A percentile compares a stretch with the other conserved stretches of the same genome.
phyloP scores from a whole-genome alignment of 768 basidiomycete species.

The Scleroderma bovista region DNA sequence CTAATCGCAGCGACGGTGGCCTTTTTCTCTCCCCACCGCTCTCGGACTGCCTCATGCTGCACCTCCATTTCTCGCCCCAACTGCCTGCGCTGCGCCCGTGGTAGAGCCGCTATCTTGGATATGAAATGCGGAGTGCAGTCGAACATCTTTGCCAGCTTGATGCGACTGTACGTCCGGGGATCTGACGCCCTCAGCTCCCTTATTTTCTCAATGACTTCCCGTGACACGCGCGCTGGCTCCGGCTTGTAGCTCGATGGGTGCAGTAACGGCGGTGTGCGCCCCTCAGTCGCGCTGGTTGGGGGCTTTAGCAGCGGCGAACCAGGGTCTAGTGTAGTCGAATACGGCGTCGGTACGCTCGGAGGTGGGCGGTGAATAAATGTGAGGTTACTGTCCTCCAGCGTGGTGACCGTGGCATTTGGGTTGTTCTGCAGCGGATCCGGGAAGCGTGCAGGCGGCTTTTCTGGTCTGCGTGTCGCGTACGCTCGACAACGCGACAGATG shows the following conservation, averaged over 20 bases:
- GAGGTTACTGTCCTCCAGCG: conserved; percentile 48
- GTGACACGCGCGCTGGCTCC: conserved; percentile 39
- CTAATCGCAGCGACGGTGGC: conserved; percentile 55
- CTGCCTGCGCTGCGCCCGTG: conserved; percentile 41
- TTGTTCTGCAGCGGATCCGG: conserved; percentile 54
- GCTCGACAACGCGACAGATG: conserved; percentile 27
- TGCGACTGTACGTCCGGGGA: conserved; percentile 55
- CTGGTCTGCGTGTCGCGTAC: conserved; percentile 38
- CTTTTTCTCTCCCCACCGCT: conserved; percentile 70
- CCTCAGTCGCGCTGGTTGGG: conserved; percentile 16
- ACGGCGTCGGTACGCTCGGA: conserved; percentile 67
- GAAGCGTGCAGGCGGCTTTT: conserved; percentile 46
- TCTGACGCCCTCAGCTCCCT: conserved; percentile 51
- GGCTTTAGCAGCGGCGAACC: conserved; percentile 63
- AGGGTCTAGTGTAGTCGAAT: conserved; percentile 64
- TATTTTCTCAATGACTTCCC: conserved; percentile 51
- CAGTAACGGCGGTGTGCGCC: conserved; percentile 43
- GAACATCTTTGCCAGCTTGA: conserved; percentile 71
- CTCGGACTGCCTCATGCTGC: conserved; percentile 42
- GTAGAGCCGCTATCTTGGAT: conserved; percentile 56
- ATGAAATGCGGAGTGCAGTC: conserved; percentile 67
- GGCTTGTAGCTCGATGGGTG: conserved; percentile 35
- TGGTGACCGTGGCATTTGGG: conserved; percentile 45
- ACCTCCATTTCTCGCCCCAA: conserved; percentile 40
- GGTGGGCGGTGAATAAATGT: conserved; percentile 87